phyloP scores from a whole-genome alignment of 129 eudicot species.

The Kitagawia praeruptora region DNA sequence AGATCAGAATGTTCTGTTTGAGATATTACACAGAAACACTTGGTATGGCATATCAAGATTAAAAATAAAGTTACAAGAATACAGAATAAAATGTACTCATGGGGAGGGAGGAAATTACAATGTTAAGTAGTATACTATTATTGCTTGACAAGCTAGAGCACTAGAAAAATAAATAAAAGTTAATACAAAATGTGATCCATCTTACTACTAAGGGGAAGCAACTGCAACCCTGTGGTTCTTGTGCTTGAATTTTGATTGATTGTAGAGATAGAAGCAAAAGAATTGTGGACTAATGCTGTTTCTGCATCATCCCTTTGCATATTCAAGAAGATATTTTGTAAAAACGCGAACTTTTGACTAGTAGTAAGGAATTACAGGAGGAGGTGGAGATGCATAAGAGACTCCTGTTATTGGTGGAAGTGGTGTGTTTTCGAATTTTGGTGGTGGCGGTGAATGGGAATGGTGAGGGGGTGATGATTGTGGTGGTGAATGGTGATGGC shows the following conservation, averaged over 20 bases:
- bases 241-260: not conserved
- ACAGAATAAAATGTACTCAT: not conserved
- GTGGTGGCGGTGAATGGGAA: slow-evolving; percentile 24
- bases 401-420: slow-evolving; percentile 72
- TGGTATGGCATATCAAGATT: not conserved
- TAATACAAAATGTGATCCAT: slow-evolving; percentile 5
- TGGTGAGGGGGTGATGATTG: slow-evolving; percentile 38
- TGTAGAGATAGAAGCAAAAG: slow-evolving; percentile 8
- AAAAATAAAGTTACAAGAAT: not conserved
- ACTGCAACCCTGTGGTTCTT: not conserved
- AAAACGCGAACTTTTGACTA: slow-evolving; percentile 19
- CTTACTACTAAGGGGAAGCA: not conserved
- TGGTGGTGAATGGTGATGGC: slow-evolving; percentile 17
- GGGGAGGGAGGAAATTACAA: not conserved
- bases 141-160: slow-evolving; percentile 3
- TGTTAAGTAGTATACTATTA: slow-evolving; percentile 3
- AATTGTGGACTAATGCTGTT: not conserved
- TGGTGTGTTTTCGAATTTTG: slow-evolving; percentile 39
- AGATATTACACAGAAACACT: not conserved
- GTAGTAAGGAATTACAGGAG: slow-evolving; percentile 73
- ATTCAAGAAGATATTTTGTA: not conserved
- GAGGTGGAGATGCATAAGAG: slow-evolving; percentile 89
- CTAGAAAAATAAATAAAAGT: slow-evolving; percentile 6
- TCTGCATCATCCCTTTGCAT: not conserved
- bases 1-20: not conserved